Evolutionary conservation across 1,284 basidiomycete genomes (phyloP).

Genomic region (Tausonia pullulans): DNA sequence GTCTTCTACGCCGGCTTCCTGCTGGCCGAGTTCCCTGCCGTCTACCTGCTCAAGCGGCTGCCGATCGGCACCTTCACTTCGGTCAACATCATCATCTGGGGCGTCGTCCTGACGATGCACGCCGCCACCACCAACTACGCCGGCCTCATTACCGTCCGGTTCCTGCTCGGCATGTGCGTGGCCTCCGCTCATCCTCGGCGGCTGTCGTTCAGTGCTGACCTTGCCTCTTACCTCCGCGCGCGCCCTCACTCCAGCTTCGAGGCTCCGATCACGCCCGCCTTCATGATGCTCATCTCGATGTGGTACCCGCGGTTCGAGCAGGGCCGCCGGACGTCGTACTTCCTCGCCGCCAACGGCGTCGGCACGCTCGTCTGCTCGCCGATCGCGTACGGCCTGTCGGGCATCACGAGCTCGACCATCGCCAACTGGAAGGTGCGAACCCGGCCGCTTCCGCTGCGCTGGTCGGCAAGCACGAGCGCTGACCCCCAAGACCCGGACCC

Average conservation of each 20-base stretch:
- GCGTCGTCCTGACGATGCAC: background rate
- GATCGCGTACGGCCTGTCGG: slow-evolving; percentile 17
- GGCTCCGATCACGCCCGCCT: background rate
- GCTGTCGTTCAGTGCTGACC: background rate
- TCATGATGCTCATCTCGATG: background rate
- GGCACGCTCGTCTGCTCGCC: slow-evolving; percentile 17
- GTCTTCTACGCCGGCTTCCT: slow-evolving; percentile 19
- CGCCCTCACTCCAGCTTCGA: background rate
- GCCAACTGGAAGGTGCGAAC: background rate
- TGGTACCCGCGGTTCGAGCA: background rate
- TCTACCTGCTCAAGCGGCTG: slow-evolving; percentile 13
- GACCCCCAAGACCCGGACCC: too few species aligned
- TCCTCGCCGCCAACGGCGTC: background rate
- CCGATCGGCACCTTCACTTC: slow-evolving; percentile 13
- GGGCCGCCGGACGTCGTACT: background rate
- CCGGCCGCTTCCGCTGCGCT: background rate
- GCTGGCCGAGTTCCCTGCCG: slow-evolving; percentile 7
- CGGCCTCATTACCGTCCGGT: slow-evolving; percentile 1
- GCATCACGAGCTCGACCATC: slow-evolving; percentile 12
- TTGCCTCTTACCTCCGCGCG: background rate
- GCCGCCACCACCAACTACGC: background rate
- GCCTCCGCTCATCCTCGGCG: background rate
- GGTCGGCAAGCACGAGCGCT: too few species aligned
- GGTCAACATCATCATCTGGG: slow-evolving; percentile 10
- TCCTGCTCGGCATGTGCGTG: slow-evolving; percentile 9